A percentile compares a stretch with the other conserved stretches of the same genome.
phyloP scores from a whole-genome alignment of 2,329 filamentous ascomycete genomes.

The Penicillium expansum region DNA sequence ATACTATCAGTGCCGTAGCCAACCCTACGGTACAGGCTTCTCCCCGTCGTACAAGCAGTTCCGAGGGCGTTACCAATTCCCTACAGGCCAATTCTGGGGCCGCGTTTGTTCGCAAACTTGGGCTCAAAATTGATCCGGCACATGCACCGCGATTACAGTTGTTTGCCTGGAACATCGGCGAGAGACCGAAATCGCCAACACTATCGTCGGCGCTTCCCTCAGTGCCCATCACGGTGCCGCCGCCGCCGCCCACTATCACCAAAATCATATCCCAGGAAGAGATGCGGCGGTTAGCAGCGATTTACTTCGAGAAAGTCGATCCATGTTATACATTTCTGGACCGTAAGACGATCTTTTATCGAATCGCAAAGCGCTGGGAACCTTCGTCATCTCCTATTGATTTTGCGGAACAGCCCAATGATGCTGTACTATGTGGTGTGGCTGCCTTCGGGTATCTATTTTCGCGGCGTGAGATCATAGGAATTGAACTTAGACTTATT shows the following conservation, averaged over 20 bases:
- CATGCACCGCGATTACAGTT: conserved; percentile 54
- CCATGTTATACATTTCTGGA: conserved; percentile 53
- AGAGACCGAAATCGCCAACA: conserved; percentile 18
- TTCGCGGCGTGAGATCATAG: conserved; percentile 44
- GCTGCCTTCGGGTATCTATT: conserved; percentile 55
- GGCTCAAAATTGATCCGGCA: conserved; percentile 53
- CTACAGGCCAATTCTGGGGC: conserved; percentile 59
- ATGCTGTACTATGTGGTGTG: conserved; percentile 55
- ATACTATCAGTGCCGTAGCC: background rate
- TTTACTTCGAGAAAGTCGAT: conserved; percentile 56
- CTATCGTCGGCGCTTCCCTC: conserved; percentile 12
- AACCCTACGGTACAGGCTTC: conserved; percentile 12
- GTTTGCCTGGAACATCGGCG: conserved; percentile 56
- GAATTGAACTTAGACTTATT: conserved; percentile 48
- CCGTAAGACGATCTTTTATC: conserved; percentile 25
- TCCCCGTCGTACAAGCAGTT: background rate
- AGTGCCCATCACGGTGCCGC: conserved; percentile 5
- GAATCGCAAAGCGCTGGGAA: conserved; percentile 32
- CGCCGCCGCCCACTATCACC: conserved; percentile 38
- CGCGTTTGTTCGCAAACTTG: conserved; percentile 55
- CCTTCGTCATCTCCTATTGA: conserved; percentile 11
- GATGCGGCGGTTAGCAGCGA: conserved; percentile 46
- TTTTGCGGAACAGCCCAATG: conserved; percentile 37
- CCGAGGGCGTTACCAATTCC: conserved; percentile 29
- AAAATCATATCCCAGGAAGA: conserved; percentile 49